Base-by-base conservation (phyloP, 2,329 filamentous ascomycete species). In the Penicillium oxalicum region DNA sequence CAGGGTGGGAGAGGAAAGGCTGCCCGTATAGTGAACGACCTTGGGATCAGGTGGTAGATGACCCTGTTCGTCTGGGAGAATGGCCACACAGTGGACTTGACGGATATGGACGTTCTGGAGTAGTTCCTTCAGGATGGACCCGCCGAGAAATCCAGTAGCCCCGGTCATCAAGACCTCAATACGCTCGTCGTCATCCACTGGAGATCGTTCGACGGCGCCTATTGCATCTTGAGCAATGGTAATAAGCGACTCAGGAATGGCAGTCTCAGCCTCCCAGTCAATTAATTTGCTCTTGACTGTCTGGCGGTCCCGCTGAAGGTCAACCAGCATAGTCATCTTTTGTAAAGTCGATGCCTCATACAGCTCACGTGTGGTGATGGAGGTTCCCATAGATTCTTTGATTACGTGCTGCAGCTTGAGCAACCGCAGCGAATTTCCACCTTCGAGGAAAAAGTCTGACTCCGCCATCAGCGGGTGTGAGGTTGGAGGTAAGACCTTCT, bases 51-150 rank as follows among this genome's bases (percentile, higher is more conserved):
- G 27, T 73, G 12, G 43, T 34, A 9, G 56, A 57, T 25, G 38
- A 11, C 29, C 38, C 29, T 36, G 26, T 2, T 51, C 50, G 18
- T 18, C 18, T 18, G 18, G 18, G 18, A 18, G 18, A 6, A 65
- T 54, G 4, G 74, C 74, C 9, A 79, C 40, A 50, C 74, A 77
- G 55, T 76, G 70, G 1, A 80, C 58, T 9, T 58, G 60, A 1
- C 47, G 27, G 0, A 78, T 62, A 0, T 48, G 43, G 0, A 55
- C 32, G 4, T 68, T 47, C 3, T 59, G 47, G 0, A 70, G 44
- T 1, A 80, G 66, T 1, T 59, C 50, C 4, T 51, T 43, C 1
- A 78, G 58, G 24, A 79, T 46, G 8, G 67, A 49, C 3, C 54
- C 44, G 4, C 68, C 74, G 1, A 79, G 58, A 44, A 72, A 75